Evolutionary conservation across 352 stramenopile species (phyloP), one percentile per base, ranked within the genome.

Genomic region (Blastocystis sp.): DNA sequence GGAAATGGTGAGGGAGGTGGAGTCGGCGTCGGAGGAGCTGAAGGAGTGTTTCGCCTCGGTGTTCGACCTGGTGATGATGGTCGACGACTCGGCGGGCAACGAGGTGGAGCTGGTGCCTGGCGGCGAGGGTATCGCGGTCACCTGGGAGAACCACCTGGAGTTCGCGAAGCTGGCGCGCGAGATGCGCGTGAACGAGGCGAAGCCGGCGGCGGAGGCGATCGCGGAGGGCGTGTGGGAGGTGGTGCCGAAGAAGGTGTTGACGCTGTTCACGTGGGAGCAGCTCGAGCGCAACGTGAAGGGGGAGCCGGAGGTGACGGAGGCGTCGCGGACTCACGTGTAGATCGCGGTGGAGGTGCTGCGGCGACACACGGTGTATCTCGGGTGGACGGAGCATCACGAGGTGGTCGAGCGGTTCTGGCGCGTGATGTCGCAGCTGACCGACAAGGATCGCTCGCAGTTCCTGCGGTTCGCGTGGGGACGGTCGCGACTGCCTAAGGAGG

Each of bases 391-490:
- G 54, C 75, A 89, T 34, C 84, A 90, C 56, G n/a, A 84, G 2
- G 89, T 90, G 18, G 87, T 93, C 0, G 46, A 89, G 72, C 75
- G 89, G 9, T 92, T 93, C 78, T 93, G 90, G 90, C 86, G 67
- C 87, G 75, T 89, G 57, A 77, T 89, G 65, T 27, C 21, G 1
- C 71, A 87, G 18, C 79, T 91, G 27, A 88, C 67, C 24, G 65
- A 89, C 54, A 88, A 91, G 75, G 88, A 92, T 46, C 87, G 90
- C 53, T 87, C 71, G 34, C 84, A 86, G 27, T 92, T 92, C 76
- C 63, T 92, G 57, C 91, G 93, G 0, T 97, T 97, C 73, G 92
- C 94, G 8, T 97, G 93, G 93, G 93, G 93, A 11, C 89, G 93
- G 3, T 94, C 92, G 38, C 90, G 93, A 1, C 87, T 97, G 0